phyloP scores from a whole-genome alignment of 768 basidiomycete genomes.

The Pleurotus tuber-regium region DNA sequence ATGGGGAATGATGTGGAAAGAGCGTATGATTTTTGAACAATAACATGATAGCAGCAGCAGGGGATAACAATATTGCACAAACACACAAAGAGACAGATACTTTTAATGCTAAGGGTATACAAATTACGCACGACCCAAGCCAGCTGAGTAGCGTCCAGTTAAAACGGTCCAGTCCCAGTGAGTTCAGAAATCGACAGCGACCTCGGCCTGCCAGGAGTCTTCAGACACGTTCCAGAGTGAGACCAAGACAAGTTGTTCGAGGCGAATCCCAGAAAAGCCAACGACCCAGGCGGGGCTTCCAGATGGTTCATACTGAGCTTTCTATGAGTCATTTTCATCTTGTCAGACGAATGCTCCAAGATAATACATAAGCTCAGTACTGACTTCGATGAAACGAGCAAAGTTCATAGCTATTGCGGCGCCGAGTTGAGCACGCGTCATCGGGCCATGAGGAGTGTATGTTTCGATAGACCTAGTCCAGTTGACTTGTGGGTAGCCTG shows the following conservation, averaged over 20 bases:
- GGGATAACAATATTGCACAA: not conserved
- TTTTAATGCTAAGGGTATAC: not conserved
- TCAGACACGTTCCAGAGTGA: not conserved
- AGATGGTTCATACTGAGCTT: not conserved
- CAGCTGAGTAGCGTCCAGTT: not conserved
- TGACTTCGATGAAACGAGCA: not conserved
- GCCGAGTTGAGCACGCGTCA: not conserved
- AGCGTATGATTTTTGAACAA: no score
- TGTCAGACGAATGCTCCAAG: not conserved
- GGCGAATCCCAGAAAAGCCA: not conserved
- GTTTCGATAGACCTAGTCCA: not conserved
- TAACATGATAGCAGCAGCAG: not conserved
- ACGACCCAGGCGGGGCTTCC: not conserved
- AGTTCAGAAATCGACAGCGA: not conserved
- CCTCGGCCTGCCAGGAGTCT: not conserved
- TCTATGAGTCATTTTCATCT: no score
- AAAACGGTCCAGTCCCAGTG: not conserved
- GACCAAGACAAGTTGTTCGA: not conserved
- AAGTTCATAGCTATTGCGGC: not conserved
- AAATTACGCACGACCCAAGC: not conserved
- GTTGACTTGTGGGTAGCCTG: not conserved
- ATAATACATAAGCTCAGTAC: not conserved
- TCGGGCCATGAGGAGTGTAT: not conserved
- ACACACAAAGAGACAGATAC: not conserved
- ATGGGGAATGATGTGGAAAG: not conserved